Percentiles rank a stretch among this genome's conserved stretches.
Evolutionary conservation across 2,329 filamentous ascomycete species (phyloP).

Genomic region (Neodidymelliopsis sp.): DNA sequence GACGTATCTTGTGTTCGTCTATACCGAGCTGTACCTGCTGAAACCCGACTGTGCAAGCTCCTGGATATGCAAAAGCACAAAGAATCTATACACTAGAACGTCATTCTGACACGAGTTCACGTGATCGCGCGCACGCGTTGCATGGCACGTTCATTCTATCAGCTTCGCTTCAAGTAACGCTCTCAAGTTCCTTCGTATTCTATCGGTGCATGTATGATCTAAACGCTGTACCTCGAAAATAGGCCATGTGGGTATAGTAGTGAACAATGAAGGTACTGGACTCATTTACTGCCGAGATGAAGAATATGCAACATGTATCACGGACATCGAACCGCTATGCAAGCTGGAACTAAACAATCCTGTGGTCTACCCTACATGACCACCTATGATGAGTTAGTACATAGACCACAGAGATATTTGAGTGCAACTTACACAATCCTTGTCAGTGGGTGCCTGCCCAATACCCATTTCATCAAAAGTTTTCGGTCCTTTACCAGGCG

Average conservation of each 20-base stretch:
- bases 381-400: slow-evolving; percentile 29
- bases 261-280: slow-evolving; percentile 21
- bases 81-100: neutral
- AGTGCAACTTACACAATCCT: slow-evolving; percentile 77
- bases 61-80: no score
- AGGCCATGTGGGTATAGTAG: slow-evolving; percentile 11
- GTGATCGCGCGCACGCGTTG: slow-evolving; percentile 1
- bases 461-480: slow-evolving; percentile 99
- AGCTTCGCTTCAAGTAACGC: no score
- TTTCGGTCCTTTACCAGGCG: slow-evolving; percentile 78
- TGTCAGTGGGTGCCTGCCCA: slow-evolving; percentile 80
- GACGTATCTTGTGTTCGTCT: no score
- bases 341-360: slow-evolving; percentile 7
- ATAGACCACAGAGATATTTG: neutral
- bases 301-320: slow-evolving; percentile 19
- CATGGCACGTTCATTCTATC: no score
- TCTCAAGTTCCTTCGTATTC: slow-evolving; percentile 6
- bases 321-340: slow-evolving; percentile 30
- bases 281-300: slow-evolving; percentile 12
- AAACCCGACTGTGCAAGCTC: no score
- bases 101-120: slow-evolving; percentile 6
- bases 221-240: neutral
- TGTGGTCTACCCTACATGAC: slow-evolving; percentile 34
- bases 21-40: no score
- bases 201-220: slow-evolving; percentile 4